Evolutionary conservation across 1,139 yeast species (phyloP).

Genomic region (Hemisphaericaspora subhashii): DNA sequence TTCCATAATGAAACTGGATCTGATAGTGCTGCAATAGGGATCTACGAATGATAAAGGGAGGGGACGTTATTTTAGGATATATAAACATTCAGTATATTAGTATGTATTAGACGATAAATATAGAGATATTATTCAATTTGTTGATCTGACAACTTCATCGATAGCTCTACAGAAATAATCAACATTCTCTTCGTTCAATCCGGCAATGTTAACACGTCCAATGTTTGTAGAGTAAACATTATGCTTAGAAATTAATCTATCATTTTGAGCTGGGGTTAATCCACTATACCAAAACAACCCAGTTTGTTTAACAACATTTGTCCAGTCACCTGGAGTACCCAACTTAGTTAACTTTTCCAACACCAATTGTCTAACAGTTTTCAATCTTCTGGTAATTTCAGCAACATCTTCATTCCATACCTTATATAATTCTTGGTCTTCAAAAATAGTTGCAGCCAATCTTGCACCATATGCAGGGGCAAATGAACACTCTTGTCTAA

Average conservation of each 20-base stretch:
- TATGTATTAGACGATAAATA: not conserved
- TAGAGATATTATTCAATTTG: not conserved
- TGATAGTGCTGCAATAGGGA: no score
- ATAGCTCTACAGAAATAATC: slow-evolving; percentile 36
- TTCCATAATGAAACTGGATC: no score
- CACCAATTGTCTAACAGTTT: slow-evolving; percentile 28
- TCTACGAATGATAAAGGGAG: no score
- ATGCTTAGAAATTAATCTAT: slow-evolving; percentile 29
- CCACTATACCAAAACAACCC: slow-evolving; percentile 50
- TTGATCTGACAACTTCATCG: slow-evolving; percentile 37
- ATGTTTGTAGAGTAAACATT: slow-evolving; percentile 38
- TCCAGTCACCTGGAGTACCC: slow-evolving; percentile 47
- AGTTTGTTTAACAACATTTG: slow-evolving; percentile 32
- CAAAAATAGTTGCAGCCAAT: slow-evolving; percentile 31
- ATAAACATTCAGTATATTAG: no score
- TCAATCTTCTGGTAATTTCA: slow-evolving; percentile 30
- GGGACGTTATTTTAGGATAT: no score
- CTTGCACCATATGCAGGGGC: slow-evolving; percentile 51
- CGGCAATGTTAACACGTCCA: slow-evolving; percentile 48
- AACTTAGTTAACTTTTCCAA: slow-evolving; percentile 28
- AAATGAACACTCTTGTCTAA: slow-evolving; percentile 43
- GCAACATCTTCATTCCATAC: slow-evolving; percentile 39
- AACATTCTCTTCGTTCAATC: slow-evolving; percentile 37
- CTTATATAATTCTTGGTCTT: slow-evolving; percentile 23
- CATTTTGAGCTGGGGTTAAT: slow-evolving; percentile 32